Evolutionary conservation across 768 basidiomycete species (phyloP), one percentile per base, ranked within the genome.

Genomic region (Trametes sanguinea): DNA sequence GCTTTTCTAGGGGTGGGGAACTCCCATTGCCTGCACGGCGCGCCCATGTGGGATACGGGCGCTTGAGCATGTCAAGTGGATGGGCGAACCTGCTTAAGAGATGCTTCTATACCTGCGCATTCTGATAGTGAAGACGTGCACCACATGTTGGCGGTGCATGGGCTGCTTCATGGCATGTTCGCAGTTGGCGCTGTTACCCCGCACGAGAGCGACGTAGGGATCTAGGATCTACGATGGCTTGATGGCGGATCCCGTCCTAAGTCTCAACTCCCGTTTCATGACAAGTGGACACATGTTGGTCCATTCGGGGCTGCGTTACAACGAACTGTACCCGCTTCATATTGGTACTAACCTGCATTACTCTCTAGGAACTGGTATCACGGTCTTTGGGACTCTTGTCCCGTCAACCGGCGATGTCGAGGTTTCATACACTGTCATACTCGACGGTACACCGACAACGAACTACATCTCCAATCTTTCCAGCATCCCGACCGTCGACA

Each of bases 361-460:
- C 4, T 4, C 43, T 29, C 2, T 22, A 91, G 89, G 90, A 47
- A 89, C 83, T 29, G 86, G 82, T 29, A 83, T 90, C 40, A 76
- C 83, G 63, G 76, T 91, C 32, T 67, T 78, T 33, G 90, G 90
- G 35, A 81, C 80, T 59, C 77, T 77, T 4, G 75, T 59, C 37
- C 74, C 5, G 61, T 73, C 48, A 56, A 51, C 42, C 42, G 27
- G 62, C 51, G 50, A 29, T 27, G 51, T 37, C 43, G 57, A 59
- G 32, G 47, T 69, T 32, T 44, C 73, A 27, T 89, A 84, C 68
- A 69, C 73, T 8, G 68, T 88, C 57, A 71, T 74, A 6, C 76
- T 90, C 57, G 89, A 92, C 67, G 83, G 83, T 44, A 54, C 60
- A 4, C 54, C 71, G 10, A 68, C 67, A 16, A 72, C 67, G 29